Conservation (phyloP, 106 monocot genomes). For the Apostasia shenzhenica region DNA sequence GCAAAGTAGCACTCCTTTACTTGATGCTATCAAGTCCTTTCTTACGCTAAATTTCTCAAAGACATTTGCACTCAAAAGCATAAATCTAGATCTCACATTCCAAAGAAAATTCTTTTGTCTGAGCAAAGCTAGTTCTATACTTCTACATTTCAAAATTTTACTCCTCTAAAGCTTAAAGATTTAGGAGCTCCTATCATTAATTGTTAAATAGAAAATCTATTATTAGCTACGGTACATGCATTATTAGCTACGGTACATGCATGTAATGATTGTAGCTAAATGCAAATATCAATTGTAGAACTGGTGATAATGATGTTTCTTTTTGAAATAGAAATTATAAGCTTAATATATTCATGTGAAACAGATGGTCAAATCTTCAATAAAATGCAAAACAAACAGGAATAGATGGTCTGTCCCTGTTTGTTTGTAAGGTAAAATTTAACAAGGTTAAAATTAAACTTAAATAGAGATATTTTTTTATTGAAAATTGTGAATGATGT, state of each 20-base stretch:
- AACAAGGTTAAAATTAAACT: no score
- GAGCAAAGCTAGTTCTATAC: not conserved
- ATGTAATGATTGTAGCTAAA: not conserved
- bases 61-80: not conserved
- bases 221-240: no score
- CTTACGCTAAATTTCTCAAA: not conserved
- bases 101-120: not conserved
- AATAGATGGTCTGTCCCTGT: no score
- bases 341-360: not conserved
- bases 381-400: no score
- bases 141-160: not conserved
- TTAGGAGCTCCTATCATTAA: not conserved
- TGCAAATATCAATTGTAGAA: not conserved
- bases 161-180: not conserved
- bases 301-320: not conserved
- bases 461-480: no score
- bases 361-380: no score
- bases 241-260: slow-evolving; percentile 1
- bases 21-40: no score
- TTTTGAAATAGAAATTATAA: not conserved
- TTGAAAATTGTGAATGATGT: no score
- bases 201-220: not conserved
- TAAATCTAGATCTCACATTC: not conserved
- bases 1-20: no score
- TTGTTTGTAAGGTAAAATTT: no score